phyloP scores from a whole-genome alignment of 352 stramenopile species.

The Poterioochromonas sp. region DNA sequence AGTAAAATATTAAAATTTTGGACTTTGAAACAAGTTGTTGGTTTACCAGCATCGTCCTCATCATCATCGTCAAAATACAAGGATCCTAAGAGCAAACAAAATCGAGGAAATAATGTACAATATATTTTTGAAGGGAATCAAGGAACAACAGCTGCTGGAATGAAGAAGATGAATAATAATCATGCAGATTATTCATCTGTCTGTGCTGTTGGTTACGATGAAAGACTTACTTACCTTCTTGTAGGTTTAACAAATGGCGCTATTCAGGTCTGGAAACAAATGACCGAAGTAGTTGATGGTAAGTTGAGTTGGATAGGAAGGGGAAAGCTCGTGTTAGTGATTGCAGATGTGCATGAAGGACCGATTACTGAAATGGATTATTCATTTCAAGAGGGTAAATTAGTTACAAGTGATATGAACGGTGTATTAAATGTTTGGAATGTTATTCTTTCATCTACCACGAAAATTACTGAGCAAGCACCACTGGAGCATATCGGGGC shows the following conservation, averaged over 20 bases:
- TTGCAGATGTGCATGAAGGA: constrained; percentile 22
- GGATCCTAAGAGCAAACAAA: background rate
- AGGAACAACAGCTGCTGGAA: no score
- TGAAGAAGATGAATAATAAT: no score
- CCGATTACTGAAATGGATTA: constrained; percentile 13
- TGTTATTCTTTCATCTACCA: constrained; percentile 2
- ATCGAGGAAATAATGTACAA: no score
- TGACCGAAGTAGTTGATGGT: constrained; percentile 26
- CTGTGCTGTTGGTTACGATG: background rate
- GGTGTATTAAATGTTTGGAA: constrained; percentile 36
- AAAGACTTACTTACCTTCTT: constrained; percentile 21
- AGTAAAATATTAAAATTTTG: constrained; percentile 25
- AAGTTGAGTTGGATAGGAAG: background rate
- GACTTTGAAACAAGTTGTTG: constrained; percentile 6
- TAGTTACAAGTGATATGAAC: constrained; percentile 34
- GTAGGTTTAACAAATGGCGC: background rate
- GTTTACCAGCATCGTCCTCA: no score
- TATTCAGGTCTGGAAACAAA: constrained; percentile 26
- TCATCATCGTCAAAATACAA: background rate
- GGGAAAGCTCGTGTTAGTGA: constrained; percentile 14
- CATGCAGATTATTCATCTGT: background rate
- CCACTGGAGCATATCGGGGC: background rate
- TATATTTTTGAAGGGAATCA: constrained; percentile 2
- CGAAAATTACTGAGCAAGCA: background rate
- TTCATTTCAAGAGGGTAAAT: background rate